These are phyloP conservation scores for Flammula alnicola DNA, from an alignment of 1,284 basidiomycete species.

Conservation along the genomic window DNA sequence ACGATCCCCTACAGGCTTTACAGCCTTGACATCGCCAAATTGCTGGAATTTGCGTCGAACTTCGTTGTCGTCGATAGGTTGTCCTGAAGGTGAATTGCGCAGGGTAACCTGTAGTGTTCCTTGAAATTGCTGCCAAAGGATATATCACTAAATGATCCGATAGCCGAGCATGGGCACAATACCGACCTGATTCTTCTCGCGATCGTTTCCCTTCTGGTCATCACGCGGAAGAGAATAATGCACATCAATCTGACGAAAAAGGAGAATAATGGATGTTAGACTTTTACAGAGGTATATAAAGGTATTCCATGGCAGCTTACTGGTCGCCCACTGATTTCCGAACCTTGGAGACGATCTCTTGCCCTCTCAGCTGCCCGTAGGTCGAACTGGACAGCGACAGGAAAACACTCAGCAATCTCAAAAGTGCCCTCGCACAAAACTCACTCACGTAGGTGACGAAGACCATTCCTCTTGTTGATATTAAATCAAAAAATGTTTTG, in stretches of 20 bases:
- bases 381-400: conserved; percentile 68
- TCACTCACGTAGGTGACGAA: conserved; percentile 94
- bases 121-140: conserved; percentile 58
- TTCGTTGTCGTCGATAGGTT: conserved; percentile 81
- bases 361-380: conserved; percentile 90
- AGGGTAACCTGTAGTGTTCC: conserved; percentile 85
- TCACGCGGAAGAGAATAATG: conserved; percentile 95
- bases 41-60: conserved; percentile 82
- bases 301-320: conserved; percentile 52
- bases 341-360: conserved; percentile 85
- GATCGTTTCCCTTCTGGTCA: conserved; percentile 80
- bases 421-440: conserved; percentile 12
- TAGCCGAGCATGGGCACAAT: neutral
- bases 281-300: conserved; percentile 7
- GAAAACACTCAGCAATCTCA: conserved; percentile 17
- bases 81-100: conserved; percentile 66
- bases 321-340: conserved; percentile 81
- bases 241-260: conserved; percentile 82
- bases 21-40: conserved; percentile 88
- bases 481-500: conserved; percentile 95
- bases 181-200: conserved; percentile 87
- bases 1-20: conserved; percentile 69
- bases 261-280: conserved; percentile 23
- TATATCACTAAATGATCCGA: neutral
- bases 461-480: conserved; percentile 93